phyloP scores from a whole-genome alignment of 768 basidiomycete genomes.

The Baorangia bicolor region DNA sequence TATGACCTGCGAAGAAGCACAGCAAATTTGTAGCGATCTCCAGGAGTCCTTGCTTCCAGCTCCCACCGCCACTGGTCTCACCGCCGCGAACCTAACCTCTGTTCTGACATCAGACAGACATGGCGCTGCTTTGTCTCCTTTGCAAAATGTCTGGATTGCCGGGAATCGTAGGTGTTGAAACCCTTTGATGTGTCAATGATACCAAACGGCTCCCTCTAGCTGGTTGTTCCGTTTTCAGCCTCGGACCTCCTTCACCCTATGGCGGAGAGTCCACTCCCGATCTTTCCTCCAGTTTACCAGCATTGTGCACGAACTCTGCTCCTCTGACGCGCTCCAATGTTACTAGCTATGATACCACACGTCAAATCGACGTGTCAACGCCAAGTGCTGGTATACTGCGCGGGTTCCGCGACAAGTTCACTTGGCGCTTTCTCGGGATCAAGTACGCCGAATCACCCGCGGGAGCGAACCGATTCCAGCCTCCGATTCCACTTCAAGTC shows the following conservation, averaged over 20 bases:
- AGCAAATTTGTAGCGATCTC: neutral
- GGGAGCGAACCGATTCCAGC: constrained; percentile 2
- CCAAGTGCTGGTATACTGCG: constrained; percentile 9
- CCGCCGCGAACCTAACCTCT: too few relatives aligned
- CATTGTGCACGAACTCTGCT: constrained; percentile 15
- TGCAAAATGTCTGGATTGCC: constrained; percentile 6
- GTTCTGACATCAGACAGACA: neutral
- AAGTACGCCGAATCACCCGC: constrained; percentile 12
- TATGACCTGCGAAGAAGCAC: constrained; percentile 7
- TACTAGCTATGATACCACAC: constrained; percentile 7
- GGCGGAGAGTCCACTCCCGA: neutral
- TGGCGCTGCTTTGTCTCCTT: constrained; percentile 2
- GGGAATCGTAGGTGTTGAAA: neutral
- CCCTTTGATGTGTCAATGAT: neutral
- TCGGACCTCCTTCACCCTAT: neutral
- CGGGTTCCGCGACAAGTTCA: constrained; percentile 16
- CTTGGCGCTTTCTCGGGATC: constrained; percentile 11
- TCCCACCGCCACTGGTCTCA: constrained; percentile 4
- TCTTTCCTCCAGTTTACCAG: neutral
- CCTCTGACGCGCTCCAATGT: constrained; percentile 15
- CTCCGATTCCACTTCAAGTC: constrained; percentile 7
- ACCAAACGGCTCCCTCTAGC: neutral
- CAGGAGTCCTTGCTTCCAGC: constrained; percentile 6
- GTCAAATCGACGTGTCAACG: constrained; percentile 14
- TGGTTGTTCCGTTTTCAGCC: neutral